Base-by-base conservation (phyloP, 768 basidiomycete species). In the Rhizopogon vesiculosus region DNA sequence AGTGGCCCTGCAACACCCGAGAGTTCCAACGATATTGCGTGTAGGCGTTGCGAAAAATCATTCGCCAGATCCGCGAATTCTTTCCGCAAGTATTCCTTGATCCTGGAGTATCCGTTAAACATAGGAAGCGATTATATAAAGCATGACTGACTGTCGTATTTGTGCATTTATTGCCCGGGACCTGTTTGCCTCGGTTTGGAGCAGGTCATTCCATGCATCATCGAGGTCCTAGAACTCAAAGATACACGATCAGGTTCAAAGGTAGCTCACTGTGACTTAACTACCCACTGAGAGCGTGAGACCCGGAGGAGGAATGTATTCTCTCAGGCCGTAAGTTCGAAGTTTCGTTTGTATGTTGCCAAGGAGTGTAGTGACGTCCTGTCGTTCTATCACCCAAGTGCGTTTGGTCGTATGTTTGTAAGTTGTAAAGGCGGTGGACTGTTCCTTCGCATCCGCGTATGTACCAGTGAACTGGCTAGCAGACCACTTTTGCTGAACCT, bases 261-360 rank as follows among this genome's bases (percentile, higher is more conserved):
- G 41, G 9, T 15, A 35, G 35, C 33, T 46, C 45, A 45, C 9
- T 10, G 8, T 2, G 9, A 55, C 33, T 12, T 12, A 9, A 42
- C 22, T 52, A 66, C 79, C 48, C 58, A 84, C 85, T 38, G 77
- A 73, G 31, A 87, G 76, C 22, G 84, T 73, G 18, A 93, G 72
- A 2, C 91, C 93, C 3, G 71, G 66, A 2, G 86, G 83, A 12
- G 97, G 94, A 22, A 86, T 78, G 69, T 95, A 98, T 63, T 91
- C 85, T 56, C 84, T 77, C 61, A 99, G 67, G 9, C 87, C 84
- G 74, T 98, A 98, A 22, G 95, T 98, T 69, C 80, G 82, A 54
- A 98, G 74, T 71, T 98, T 98, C 1, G 93, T 96, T 69, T 94
- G 91, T 29, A 99, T 86, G 64, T 97, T 96, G 3, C 90, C 87